phyloP scores from a whole-genome alignment of 257 asterid species.

The Rehmannia glutinosa region DNA sequence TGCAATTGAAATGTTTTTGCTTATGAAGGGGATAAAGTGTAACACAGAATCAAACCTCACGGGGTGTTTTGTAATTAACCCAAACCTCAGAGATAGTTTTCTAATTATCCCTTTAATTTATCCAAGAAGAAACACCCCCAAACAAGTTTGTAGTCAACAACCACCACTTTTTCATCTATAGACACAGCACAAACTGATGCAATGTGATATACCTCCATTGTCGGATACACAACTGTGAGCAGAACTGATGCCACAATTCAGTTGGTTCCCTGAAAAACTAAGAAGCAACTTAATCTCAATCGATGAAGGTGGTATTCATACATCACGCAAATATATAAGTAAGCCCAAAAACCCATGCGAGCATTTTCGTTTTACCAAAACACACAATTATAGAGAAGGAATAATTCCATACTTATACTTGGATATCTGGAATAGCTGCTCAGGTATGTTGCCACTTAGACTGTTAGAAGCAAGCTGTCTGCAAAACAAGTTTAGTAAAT shows the following conservation, averaged over 20 bases:
- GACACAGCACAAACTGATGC: neutral
- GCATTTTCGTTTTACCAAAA: neutral
- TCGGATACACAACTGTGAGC: slow-evolving; percentile 41
- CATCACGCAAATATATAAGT: neutral
- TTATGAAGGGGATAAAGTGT: no score
- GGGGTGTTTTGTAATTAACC: no score
- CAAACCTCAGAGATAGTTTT: no score
- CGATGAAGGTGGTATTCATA: neutral
- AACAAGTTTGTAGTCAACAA: no score
- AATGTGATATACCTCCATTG: slow-evolving; percentile 40
- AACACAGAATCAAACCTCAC: no score
- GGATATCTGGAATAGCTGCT: slow-evolving; percentile 46
- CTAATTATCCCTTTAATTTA: neutral
- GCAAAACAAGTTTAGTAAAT: slow-evolving; percentile 27
- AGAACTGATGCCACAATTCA: slow-evolving; percentile 53
- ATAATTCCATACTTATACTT: slow-evolving; percentile 47
- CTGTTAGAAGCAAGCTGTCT: slow-evolving; percentile 64
- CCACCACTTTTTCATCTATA: no score
- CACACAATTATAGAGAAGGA: neutral
- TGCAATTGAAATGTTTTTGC: no score
- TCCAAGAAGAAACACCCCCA: neutral
- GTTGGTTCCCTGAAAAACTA: slow-evolving; percentile 70
- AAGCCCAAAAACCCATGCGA: neutral
- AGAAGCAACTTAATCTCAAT: slow-evolving; percentile 25
- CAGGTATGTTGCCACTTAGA: slow-evolving; percentile 63